Evolutionary conservation across 116 monocot genomes (phyloP), one percentile per base, ranked within the genome.

Genomic region (Cymodocea nodosa): DNA sequence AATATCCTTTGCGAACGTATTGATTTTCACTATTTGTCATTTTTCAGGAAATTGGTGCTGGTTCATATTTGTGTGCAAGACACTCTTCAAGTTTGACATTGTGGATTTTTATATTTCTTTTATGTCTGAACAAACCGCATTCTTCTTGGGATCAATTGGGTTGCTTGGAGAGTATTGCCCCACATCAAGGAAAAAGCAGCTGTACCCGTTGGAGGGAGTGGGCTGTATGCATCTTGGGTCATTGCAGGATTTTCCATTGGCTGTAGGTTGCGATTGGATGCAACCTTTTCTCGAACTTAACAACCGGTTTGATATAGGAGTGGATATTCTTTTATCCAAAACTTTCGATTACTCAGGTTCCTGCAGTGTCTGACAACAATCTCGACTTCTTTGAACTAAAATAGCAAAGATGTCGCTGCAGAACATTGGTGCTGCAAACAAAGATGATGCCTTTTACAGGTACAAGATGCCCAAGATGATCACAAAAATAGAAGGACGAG

Each of bases 81-180:
- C 12, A 63, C 40, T 24, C 51, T 2, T 50, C 65, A 65, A 76
- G 71, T 67, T 74, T 74, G 73, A 74, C 80, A n/a, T n/a, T n/a
- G 68, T 68, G 50, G 35, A 67, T 19, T 67, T 68, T 79, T 39
- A 56, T 59, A 13, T 61, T 17, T 68, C 65, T 80, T 80, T 76
- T 76, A 80, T 80, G 80, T 80, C 80, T 76, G 80, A 76, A 65
- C 59, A 52, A 56, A 36, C 25, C 48, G 50, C 68, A 16, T 64
- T 64, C 16, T 68, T 64, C 59, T 73, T 80, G 71, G 80, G 76
- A 80, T 80, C 75, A 62, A 63, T 79, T 71, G 75, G 67, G 63
- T 80, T 80, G 63, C 76, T 80, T 40, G 80, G 80, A 68, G 75
- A 80, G 24, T 79, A 79, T 60, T 76, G 40, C 48, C 76, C 71